Evolutionary conservation across 495 filamentous ascomycete genomes (phyloP), one percentile per base, ranked within the genome.

Genomic region (Daldinia loculata): DNA sequence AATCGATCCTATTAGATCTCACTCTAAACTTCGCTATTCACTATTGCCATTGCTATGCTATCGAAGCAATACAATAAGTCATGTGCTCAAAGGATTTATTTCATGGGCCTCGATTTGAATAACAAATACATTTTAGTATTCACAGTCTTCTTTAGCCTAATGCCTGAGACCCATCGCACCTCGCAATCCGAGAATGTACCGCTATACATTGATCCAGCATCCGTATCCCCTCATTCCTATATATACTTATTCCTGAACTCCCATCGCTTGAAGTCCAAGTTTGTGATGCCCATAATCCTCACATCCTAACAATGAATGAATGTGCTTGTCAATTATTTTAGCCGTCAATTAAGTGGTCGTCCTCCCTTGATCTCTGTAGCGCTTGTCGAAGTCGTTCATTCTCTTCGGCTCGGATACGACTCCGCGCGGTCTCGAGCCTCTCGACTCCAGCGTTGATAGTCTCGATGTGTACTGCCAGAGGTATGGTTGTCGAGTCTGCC

Each of bases 381-480:
- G 84, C 84, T 70, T 81, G 82, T 64, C 79, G 75, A 32, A 88
- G 77, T 57, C 83, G 77, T 60, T 91, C 86, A 57, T 85, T 80
- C 82, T 91, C 89, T 19, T 86, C 63, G n/a, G 80, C 84, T 57
- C 85, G 81, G 8, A 85, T 84, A 60, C 84, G 83, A 30, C 80
- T 80, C 58, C 90, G 81, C 60, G 85, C 86, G 45, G 74, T 66
- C 67, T 91, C 88, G 45, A 93, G 73, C 68, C 90, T 82, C 71
- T 93, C 87, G 3, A 92, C 84, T 0, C 89, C 90, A 17, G 83
- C 78, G 58, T 89, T 82, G 50, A 93, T 91, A 67, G 85, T 89
- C 68, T 91, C 88, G 53, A 93, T 86, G 75, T 93, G 89, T 65
- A 91, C 86, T 39, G 81, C 83, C 6, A 93, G 75, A 58, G 91